phyloP scores from a whole-genome alignment of 345 rosid genomes.

The Corchorus capsularis region DNA sequence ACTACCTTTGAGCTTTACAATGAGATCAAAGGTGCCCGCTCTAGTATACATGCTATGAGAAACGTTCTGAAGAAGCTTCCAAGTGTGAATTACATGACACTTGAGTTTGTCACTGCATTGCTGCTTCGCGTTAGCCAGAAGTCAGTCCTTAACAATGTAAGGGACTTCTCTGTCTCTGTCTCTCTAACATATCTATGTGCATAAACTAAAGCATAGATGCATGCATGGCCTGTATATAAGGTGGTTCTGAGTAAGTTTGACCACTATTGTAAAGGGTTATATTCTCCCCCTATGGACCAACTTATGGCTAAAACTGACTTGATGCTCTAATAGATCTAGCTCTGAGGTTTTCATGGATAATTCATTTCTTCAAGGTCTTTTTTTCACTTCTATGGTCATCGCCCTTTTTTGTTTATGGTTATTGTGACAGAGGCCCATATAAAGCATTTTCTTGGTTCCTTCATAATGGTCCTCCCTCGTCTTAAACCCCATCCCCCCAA shows the following conservation, averaged over 20 bases:
- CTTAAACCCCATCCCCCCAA: neutral
- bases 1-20: slow-evolving; percentile 78
- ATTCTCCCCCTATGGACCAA: neutral
- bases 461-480: neutral
- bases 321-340: neutral
- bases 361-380: neutral
- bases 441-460: neutral
- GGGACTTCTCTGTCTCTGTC: slow-evolving; percentile 22
- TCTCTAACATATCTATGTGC: neutral
- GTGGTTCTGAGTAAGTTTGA: neutral
- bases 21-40: slow-evolving; percentile 73
- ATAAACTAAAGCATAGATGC: neutral
- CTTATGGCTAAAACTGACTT: neutral
- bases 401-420: neutral
- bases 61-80: slow-evolving; percentile 82
- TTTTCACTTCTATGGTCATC: too few relatives aligned
- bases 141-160: slow-evolving; percentile 79
- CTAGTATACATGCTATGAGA: slow-evolving; percentile 66
- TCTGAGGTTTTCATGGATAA: neutral
- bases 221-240: neutral
- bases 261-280: neutral
- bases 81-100: slow-evolving; percentile 76
- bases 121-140: slow-evolving; percentile 84
- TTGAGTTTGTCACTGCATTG: slow-evolving; percentile 82
- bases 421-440: neutral